A percentile compares a stretch with the other conserved stretches of the same genome.
Conservation (phyloP, 768 basidiomycete species). For the Glaciozyma martinii region DNA sequence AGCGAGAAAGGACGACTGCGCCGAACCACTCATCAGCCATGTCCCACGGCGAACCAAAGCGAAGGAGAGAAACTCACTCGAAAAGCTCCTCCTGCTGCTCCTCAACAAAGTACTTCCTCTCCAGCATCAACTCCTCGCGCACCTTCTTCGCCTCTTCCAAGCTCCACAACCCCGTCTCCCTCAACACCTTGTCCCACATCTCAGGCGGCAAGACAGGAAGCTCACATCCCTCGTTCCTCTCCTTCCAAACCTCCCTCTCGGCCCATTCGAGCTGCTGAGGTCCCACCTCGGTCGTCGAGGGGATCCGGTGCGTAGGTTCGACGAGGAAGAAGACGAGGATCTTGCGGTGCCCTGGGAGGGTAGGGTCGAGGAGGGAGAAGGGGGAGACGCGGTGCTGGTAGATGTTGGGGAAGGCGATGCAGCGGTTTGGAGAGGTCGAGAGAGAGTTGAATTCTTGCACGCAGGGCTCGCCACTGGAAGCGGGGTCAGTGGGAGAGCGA, state of each 20-base stretch:
- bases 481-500: neutral
- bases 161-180: neutral
- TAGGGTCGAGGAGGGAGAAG: constrained; percentile 43
- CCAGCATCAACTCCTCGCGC: constrained; percentile 10
- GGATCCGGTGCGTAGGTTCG: constrained; percentile 41
- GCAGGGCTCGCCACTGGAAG: constrained; percentile 7
- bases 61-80: neutral
- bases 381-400: constrained; percentile 48
- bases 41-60: too few species aligned
- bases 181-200: neutral
- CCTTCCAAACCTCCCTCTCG: neutral
- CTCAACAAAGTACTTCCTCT: constrained; percentile 3
- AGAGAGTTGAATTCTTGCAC: constrained; percentile 45
- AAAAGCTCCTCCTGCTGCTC: neutral
- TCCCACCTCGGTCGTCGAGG: constrained; percentile 46
- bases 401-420: constrained; percentile 51
- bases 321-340: constrained; percentile 48
- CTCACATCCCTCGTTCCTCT: too few species aligned
- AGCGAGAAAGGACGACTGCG: constrained; percentile 1
- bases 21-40: neutral
- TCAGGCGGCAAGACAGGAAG: neutral
- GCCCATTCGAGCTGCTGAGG: constrained; percentile 46
- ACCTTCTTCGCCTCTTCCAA: constrained; percentile 4
- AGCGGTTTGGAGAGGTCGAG: constrained; percentile 41
- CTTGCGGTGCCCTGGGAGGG: constrained; percentile 44